Base-by-base conservation (phyloP, 352 stramenopile species). In the Phytophthora vignae region DNA sequence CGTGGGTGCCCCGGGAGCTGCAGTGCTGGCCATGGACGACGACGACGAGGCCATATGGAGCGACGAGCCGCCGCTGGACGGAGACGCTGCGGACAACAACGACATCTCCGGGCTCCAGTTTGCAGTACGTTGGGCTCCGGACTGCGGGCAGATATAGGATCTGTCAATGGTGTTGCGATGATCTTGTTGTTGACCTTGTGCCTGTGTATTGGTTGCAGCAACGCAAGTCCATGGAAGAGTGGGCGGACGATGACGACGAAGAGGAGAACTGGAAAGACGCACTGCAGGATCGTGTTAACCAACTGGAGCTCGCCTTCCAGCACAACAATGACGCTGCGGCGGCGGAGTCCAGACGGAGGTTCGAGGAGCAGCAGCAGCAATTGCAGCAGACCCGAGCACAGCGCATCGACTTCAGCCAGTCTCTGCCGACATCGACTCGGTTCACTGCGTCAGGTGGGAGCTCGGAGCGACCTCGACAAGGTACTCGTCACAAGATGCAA, bases 231-330 rank as follows among this genome's bases (percentile, higher is more conserved):
- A 93, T 95, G 61, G 85, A 88, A 46, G 81, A 92, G 21, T 95
- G 87, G 87, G 85, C 82, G 3, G 87, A 93, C 9, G 81, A 92
- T 12, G 87, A 95, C 22, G 87, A 93, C 14, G 87, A 95, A 64
- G 87, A 93, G 56, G 87, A 95, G 38, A 82, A 80, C 44, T 95
- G 84, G 84, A 93, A 92, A 64, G 87, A 95, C 6, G 77, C 83
- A 57, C 75, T 95, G 55, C 87, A 95, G 75, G 84, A 84, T 44
- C 87, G 87, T 19, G 85, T 95, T 15, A 89, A 92, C 54, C 83
- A 95, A 60, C 64, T 95, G 46, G 84, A 92, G 64, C 79, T 93
- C 15, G 81, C 83, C 19, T 77, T 89, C 42, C 81, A 83, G 46
- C 78, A 75, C 55, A 81, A 76, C 33, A 73, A 75, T n/a, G 65